Base-by-base conservation (phyloP, 805 yeast genomes). In the Candida dendrica region DNA sequence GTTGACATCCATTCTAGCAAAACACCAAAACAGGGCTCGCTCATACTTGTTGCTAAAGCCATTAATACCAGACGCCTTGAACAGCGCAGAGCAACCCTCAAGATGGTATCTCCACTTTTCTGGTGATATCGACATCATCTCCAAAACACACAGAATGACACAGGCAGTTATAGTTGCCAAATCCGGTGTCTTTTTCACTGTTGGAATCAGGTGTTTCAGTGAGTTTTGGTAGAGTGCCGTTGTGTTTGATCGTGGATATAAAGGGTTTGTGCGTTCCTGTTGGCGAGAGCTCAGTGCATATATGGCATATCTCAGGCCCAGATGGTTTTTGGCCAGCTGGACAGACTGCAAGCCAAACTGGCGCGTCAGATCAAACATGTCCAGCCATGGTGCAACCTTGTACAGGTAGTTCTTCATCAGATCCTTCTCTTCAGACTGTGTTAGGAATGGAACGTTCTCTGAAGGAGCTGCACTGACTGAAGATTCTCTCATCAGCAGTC, bases 11-110 rank as follows among this genome's bases (percentile, higher is more conserved):
- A 68, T 58, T 19, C 71, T 50, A 2, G 67, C 68, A 51, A 68
- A 66, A 38, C 65, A 62, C 75, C 75, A 71, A 42, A 71, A 68
- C 36, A 70, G 50, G 0, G 68, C 64, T 42, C 69, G 48, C 37
- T 64, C 65, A 17, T 68, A 54, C 17, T 45, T 47, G 22, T 58
- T 54, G 33, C 66, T 54, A 36, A 63, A 58, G 1, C 71, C 74
- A 47, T 64, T 53, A 37, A 69, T 63, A 6, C 60, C 62, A 37
- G 63, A 63, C 13, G 68, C 61, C 33, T 61, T 56, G 40, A 71
- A 61, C 46, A 66, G 46, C 0, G 62, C 55, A 4, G 66, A 63
- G 46, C 69, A 66, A 9, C 67, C 72, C 45, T 58, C 66, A 16
- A 66, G 52, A 43, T 63, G 68, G 30, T 61, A 60, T 39, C 69